A percentile compares a stretch with the other conserved stretches of the same genome.
phyloP scores from a whole-genome alignment of 2,329 filamentous ascomycete species.

The Phoma sp. region DNA sequence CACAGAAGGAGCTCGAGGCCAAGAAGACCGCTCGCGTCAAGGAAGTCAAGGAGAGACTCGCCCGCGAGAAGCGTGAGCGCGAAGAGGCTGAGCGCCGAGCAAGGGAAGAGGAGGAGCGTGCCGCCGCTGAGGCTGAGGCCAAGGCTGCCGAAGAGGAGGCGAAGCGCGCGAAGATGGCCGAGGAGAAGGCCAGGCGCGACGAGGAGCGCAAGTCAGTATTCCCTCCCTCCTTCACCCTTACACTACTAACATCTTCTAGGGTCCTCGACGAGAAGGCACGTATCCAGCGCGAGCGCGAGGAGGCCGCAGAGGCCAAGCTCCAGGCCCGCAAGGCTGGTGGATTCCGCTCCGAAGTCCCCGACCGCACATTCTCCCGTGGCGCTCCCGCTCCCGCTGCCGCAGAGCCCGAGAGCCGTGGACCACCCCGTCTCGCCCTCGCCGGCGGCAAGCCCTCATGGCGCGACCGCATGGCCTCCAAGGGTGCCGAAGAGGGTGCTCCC shows the following conservation, averaged over 20 bases:
- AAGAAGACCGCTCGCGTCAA: slow-evolving; percentile 88
- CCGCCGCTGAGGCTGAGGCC: slow-evolving; percentile 83
- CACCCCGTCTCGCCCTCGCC: slow-evolving; percentile 68
- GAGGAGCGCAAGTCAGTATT: slow-evolving; percentile 64
- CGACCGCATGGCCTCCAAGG: slow-evolving; percentile 69
- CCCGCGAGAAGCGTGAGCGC: slow-evolving; percentile 81
- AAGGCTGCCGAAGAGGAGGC: slow-evolving; percentile 81
- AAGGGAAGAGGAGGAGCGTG: slow-evolving; percentile 85
- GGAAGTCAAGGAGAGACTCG: slow-evolving; percentile 83
- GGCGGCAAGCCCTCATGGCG: slow-evolving; percentile 74
- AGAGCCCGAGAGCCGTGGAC: slow-evolving; percentile 51
- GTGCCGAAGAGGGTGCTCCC: slow-evolving; percentile 40
- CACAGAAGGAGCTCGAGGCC: slow-evolving; percentile 90
- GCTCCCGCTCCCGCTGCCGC: slow-evolving; percentile 16
- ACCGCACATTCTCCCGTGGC: slow-evolving; percentile 40
- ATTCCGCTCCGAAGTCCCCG: slow-evolving; percentile 46
- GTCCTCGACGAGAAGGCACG: slow-evolving; percentile 69
- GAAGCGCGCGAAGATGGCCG: slow-evolving; percentile 73
- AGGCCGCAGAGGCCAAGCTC: slow-evolving; percentile 82
- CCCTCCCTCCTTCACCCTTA: no score
- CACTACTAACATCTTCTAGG: slow-evolving; percentile 47
- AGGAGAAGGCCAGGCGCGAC: slow-evolving; percentile 70
- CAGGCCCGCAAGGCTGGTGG: slow-evolving; percentile 64
- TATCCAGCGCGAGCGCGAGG: slow-evolving; percentile 80
- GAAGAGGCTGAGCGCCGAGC: slow-evolving; percentile 83